Base-by-base conservation (phyloP, 208 protist genomes). In the Trypanosoma mega region DNA sequence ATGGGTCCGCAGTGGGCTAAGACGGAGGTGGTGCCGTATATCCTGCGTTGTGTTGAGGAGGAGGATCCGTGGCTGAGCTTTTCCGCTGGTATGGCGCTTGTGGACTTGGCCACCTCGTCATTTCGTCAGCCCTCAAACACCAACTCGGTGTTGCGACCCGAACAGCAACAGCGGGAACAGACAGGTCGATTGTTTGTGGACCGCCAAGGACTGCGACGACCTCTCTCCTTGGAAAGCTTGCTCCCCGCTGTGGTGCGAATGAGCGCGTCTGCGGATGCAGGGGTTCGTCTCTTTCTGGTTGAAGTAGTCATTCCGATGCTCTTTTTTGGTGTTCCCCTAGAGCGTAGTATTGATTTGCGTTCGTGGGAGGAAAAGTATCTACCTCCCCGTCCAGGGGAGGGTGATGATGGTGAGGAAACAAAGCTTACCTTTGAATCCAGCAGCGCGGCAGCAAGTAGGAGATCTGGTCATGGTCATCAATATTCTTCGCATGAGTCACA, bases 31-130 rank as follows among this genome's bases (percentile, higher is more conserved):
- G 62, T 88, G n/a, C 77, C 79, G 2, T 94, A 88, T 47, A 51
- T 94, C 0, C 54, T 91, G 30, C 83, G 87, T n/a, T 88, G 84
- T 49, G 44, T 81, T 0, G 77, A 90, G 58, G 87, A 94, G 64
- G 83, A 91, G 1, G 87, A 90, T 47, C 34, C 73, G n/a, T 55
- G 76, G 56, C 72, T 94, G 27, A 62, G 74, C 31, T 76, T 91
- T 55, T 73, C 68, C 11, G 69, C 70, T 0, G 78, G 72, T 14
- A 46, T 94, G 27, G 68, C 75, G 8, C 53, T 94, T 36, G 68
- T 90, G 0, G 77, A 80, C 2, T 63, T 90, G n/a, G 61, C 50
- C 60, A 68, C 34, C 57, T 58, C 26, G 6, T 21, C 18, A 43
- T 1, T 37, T 26, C 36, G n/a, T 26, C 43, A 8, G 37, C 20